Evolutionary conservation across 2,329 filamentous ascomycete species (phyloP), one percentile per base, ranked within the genome.

Genomic region (Chrysosporium queenslandicum): DNA sequence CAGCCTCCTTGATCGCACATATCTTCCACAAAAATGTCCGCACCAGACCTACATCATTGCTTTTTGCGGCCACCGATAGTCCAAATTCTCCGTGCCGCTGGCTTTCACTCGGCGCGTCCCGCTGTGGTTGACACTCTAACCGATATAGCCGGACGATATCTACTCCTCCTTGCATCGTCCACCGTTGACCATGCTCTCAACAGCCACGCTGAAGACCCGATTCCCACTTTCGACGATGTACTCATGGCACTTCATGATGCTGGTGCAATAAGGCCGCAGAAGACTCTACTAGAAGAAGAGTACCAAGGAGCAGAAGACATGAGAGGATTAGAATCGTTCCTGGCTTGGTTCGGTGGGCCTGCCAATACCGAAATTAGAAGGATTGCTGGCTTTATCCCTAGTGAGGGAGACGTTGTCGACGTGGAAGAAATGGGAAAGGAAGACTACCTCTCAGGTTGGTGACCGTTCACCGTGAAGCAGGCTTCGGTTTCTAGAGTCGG

Each of bases 11-110:
- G 30, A 47, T 37, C 18, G 3, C 25, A 51, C 16, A 40, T n/a
- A 1, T 20, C 9, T 16, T 16, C 20, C 9, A 16, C 12, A 16
- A 18, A 40, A 41, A 56, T 56, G 54, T 47, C 54, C 14, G 47
- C 52, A n/a, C 67, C 70, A 52, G 69, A 73, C 56, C 74, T 86
- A 46, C 79, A 85, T 71, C 84, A 87, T 69, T 84, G 86, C 55
- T 83, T 95, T 58, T 77, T 97, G 53, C 87, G 89, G 39, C 91
- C 91, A 1, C 83, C 84, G 45, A 81, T 96, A 55, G 81, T 97
- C 53, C 89, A 96, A 70, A 91, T 94, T 62, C 81, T 97, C 48
- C 88, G 91, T 64, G 87, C 90, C 27, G 85, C 88, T 21, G 91
- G 91, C 65, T 97, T 94, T 72, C 87, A 94, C 66, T 78, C 84